These are phyloP conservation scores for Mycosphaerella sp. DNA, from an alignment of 2,329 filamentous ascomycete genomes.

Conservation along the genomic window DNA sequence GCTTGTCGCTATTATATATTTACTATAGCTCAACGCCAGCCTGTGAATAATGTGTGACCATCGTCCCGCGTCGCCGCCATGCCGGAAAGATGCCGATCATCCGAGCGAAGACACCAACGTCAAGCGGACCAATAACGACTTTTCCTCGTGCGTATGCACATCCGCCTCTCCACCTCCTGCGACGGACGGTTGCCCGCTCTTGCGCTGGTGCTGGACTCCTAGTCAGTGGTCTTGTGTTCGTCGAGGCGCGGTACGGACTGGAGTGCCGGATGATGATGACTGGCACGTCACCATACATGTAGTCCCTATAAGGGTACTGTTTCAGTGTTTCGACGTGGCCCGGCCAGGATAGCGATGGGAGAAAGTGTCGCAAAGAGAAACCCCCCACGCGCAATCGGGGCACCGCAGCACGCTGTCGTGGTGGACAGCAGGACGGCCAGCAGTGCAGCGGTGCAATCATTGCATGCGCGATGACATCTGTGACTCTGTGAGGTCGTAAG, in stretches of 20 bases:
- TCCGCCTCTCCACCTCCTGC: not conserved
- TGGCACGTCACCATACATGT: too few species aligned
- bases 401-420: not conserved
- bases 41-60: not conserved
- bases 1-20: constrained; percentile 8
- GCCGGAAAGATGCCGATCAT: not conserved
- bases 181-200: not conserved
- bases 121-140: constrained; percentile 1
- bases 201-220: not conserved
- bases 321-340: not conserved
- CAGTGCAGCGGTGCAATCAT: too few species aligned
- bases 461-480: not conserved
- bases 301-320: too few species aligned
- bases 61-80: not conserved
- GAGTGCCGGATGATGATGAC: not conserved
- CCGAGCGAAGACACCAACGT: constrained; percentile 1
- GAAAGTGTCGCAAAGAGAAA: not conserved
- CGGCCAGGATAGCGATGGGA: not conserved
- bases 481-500: not conserved
- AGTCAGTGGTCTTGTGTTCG: not conserved
- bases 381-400: not conserved
- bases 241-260: too few species aligned
- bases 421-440: not conserved
- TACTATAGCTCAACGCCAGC: constrained; percentile 1
- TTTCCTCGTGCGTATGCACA: not conserved